Conservation (phyloP, 2,329 filamentous ascomycete genomes). For the Hymenoscyphus infarciens region DNA sequence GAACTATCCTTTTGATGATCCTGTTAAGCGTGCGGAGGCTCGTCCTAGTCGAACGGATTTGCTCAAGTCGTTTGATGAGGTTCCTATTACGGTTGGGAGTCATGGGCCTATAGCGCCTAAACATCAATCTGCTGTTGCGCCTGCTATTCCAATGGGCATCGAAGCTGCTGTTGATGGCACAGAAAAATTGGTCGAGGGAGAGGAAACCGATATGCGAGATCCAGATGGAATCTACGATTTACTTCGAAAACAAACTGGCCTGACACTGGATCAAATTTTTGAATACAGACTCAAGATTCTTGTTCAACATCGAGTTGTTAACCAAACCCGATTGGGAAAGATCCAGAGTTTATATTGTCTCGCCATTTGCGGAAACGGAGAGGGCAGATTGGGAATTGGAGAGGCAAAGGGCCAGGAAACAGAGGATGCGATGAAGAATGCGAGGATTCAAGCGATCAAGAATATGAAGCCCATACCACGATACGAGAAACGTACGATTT, state of each 20-base stretch:
- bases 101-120: slow-evolving; percentile 23
- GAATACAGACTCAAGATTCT: slow-evolving; percentile 66
- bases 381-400: slow-evolving; percentile 83
- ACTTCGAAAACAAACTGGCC: slow-evolving; percentile 48
- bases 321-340: slow-evolving; percentile 97
- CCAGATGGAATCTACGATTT: slow-evolving; percentile 34
- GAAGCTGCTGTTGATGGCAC: slow-evolving; percentile 12
- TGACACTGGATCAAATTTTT: slow-evolving; percentile 50
- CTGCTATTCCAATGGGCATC: slow-evolving; percentile 28
- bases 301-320: slow-evolving; percentile 70
- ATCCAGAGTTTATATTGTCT: slow-evolving; percentile 73
- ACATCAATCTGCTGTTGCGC: slow-evolving; percentile 22
- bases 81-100: slow-evolving; percentile 24
- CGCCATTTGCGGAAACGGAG: slow-evolving; percentile 79
- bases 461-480: slow-evolving; percentile 91
- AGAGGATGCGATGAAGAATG: slow-evolving; percentile 65
- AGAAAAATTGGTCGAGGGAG: slow-evolving; percentile 17
- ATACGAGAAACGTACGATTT: slow-evolving; percentile 92
- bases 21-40: slow-evolving; percentile 9
- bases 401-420: slow-evolving; percentile 82
- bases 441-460: slow-evolving; percentile 75
- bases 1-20: slow-evolving; percentile 14
- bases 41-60: slow-evolving; percentile 22
- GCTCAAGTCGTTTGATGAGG: slow-evolving; percentile 24
- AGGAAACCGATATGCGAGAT: slow-evolving; percentile 32